Evolutionary conservation across 2,329 filamentous ascomycete species (phyloP), one percentile per base, ranked within the genome.

Genomic region (Curvularia spicifera): DNA sequence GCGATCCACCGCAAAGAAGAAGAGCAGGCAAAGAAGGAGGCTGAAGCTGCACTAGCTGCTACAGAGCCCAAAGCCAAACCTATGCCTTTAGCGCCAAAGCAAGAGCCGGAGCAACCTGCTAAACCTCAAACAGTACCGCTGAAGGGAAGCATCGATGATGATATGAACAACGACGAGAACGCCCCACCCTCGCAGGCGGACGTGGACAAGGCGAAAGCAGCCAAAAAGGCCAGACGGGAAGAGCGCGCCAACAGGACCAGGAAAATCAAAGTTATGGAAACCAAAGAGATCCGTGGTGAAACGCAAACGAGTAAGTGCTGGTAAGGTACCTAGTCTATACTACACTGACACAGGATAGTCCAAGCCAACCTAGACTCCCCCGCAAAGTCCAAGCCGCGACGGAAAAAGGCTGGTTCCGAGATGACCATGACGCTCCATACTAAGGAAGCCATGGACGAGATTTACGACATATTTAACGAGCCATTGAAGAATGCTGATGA

Each of bases 361-460:
- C 95, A 96, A 82, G 90, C 93, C 56, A 97, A 97, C 68, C 82
- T 98, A 53, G 91, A 95, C 70, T 97, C 94, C 1, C 94, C 93
- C 0, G 86, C 88, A n/a, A 88, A 87, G 4, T 65, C 68, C 8
- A 98, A 96, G 76, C 84, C 94, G 54, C 67, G 70, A 55, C 90
- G 89, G 83, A 91, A 91, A 76, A 95, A 90, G 75, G 88, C 88
- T 51, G 83, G 83, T 10, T 64, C 61, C 35, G 94, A 98, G 76
- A 91, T 93, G n/a, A 99, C 95, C 1, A 97, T 99, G 93, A 99
- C 95, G 0, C 86, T 99, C 65, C 93, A 98, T 73, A 99, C 95
- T 12, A 91, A 87, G 68, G 94, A 95, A 64, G 95, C 95, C 4
- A 97, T 94, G 61, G 93, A 98, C 68, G 95, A 99, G 68, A 97